phyloP scores from a whole-genome alignment of 345 rosid genomes.

The Eucalyptus cladocalyx region DNA sequence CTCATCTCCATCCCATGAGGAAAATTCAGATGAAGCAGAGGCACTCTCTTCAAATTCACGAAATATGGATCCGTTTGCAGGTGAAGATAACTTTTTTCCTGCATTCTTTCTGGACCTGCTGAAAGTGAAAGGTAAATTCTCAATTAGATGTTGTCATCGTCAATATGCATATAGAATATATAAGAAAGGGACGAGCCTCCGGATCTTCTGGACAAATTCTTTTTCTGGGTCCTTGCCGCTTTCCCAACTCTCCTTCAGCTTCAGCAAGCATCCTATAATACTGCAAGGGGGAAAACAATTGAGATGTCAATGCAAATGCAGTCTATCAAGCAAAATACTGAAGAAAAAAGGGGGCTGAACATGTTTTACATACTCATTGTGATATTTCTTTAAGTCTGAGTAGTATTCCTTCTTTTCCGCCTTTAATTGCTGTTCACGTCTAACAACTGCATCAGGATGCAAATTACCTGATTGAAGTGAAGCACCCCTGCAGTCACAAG shows the following conservation, averaged over 20 bases:
- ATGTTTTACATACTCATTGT: constrained; percentile 54
- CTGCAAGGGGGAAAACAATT: constrained; percentile 26
- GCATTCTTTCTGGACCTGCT: constrained; percentile 33
- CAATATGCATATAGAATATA: neutral
- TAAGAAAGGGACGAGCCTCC: constrained; percentile 43
- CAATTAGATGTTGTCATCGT: neutral
- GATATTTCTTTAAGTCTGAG: constrained; percentile 60
- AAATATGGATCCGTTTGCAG: constrained; percentile 25
- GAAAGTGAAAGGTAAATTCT: neutral
- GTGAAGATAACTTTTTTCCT: constrained; percentile 15
- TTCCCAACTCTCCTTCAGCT: constrained; percentile 72
- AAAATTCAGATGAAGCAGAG: constrained; percentile 65
- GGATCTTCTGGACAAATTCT: constrained; percentile 35
- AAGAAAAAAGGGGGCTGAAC: neutral
- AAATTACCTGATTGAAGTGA: constrained; percentile 59
- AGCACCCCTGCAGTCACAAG: constrained; percentile 60
- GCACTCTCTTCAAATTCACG: constrained; percentile 25
- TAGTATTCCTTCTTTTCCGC: constrained; percentile 39
- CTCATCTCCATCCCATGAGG: constrained; percentile 61
- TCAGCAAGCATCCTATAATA: constrained; percentile 56
- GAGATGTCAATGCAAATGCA: neutral
- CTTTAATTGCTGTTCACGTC: constrained; percentile 37
- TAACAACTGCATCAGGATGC: constrained; percentile 76
- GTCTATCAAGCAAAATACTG: neutral
- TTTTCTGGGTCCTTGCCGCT: constrained; percentile 56